Evolutionary conservation across 768 basidiomycete genomes (phyloP), one percentile per base, ranked within the genome.

Genomic region (Heimioporus sp.): DNA sequence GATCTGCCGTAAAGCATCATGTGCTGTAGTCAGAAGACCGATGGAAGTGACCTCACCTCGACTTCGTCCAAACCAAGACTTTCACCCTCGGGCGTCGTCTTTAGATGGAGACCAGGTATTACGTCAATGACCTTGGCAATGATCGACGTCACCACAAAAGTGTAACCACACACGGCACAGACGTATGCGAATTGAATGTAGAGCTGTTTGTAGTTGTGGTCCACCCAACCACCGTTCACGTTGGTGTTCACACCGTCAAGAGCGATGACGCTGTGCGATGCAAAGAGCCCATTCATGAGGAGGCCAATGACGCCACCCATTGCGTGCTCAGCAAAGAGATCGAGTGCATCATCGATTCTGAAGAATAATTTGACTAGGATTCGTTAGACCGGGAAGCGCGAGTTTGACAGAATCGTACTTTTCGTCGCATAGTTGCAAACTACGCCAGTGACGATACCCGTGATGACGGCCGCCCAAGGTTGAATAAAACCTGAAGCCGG

Each of bases 281-380:
- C 92, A 60, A 94, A 92, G 60, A 94, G 77, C 15, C 72, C 91
- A 51, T 88, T 92, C 57, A 78, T 56, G 43, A 91, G 64, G 15
- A 90, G 76, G 39, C 91, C 93, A 46, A 90, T 70, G 37, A 90
- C 81, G 21, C 92, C 90, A 8, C 91, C 92, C 37, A 95, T 72
- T 35, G 87, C 94, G 74, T 97, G 94, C 61, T 91, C 85, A 16
- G 93, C 92, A 66, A 92, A 95, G 41, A 94, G 80, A 77, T 98
- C 94, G 45, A 97, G 85, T 0, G 92, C 84, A 63, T 96, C 94
- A 65, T 97, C 94, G 49, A 93, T 80, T 16, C 74, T 71, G 48
- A 93, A 54, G 32, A 87, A 62, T 57, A 80, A 79, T 70, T 90
- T 90, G 20, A 87, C 87, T 90, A 30, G 30, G 16, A 30, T 4